These are phyloP conservation scores for Nasturtium officinale DNA, from an alignment of 345 rosid genomes.

Conservation along the genomic window DNA sequence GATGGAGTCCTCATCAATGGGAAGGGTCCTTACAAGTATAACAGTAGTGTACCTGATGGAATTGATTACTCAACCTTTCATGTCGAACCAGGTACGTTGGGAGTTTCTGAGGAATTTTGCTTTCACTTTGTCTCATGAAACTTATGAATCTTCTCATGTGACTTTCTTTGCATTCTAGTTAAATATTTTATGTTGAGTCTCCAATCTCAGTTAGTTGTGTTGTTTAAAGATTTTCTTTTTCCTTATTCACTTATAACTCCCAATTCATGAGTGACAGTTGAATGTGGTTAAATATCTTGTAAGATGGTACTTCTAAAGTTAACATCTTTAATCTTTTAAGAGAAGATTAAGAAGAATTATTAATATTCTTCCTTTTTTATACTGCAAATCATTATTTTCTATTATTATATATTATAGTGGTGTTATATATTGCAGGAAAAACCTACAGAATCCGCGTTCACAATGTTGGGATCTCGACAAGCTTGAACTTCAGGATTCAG, in stretches of 20 bases:
- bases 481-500: constrained; percentile 94
- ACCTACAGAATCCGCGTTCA: constrained; percentile 84
- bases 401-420: constrained; percentile 9
- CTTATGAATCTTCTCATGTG: constrained; percentile 1
- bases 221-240: background rate
- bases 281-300: constrained; percentile 10
- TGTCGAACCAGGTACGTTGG: constrained; percentile 71
- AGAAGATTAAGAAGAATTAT: background rate
- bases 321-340: background rate
- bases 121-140: constrained; percentile 12
- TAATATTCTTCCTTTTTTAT: background rate
- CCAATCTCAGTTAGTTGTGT: constrained; percentile 8
- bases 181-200: background rate
- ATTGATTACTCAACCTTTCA: constrained; percentile 63
- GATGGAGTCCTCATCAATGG: constrained; percentile 97
- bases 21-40: constrained; percentile 86
- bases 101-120: background rate
- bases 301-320: constrained; percentile 14
- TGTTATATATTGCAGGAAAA: constrained; percentile 62
- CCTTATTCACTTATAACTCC: background rate
- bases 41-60: constrained; percentile 78
- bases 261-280: background rate
- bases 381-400: constrained; percentile 2
- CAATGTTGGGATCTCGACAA: constrained; percentile 88
- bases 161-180: constrained; percentile 15